Evolutionary conservation across 169 alveolate species (phyloP).

Genomic region (Cryptosporidium felis): DNA sequence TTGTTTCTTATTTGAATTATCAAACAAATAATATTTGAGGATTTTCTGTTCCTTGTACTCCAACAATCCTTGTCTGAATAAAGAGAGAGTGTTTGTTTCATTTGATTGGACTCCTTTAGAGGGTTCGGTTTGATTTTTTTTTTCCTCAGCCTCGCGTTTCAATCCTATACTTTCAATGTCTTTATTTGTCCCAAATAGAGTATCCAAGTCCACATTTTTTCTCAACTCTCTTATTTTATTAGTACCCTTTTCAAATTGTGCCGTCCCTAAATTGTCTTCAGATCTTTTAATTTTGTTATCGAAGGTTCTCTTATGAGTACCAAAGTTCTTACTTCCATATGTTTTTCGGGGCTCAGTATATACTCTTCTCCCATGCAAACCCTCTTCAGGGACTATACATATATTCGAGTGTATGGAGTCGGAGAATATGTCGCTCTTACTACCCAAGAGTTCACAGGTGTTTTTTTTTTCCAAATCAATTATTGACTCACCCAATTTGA

Average conservation of each 20-base stretch:
- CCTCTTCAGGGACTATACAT: slow-evolving; percentile 51
- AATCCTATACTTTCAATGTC: neutral
- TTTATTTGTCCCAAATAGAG: slow-evolving; percentile 6
- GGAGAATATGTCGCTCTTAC: neutral
- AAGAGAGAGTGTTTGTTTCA: neutral
- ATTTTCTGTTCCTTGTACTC: slow-evolving; percentile 2
- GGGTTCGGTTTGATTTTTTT: neutral
- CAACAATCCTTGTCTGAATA: slow-evolving; percentile 9
- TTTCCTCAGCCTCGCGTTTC: neutral
- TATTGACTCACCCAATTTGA: slow-evolving; percentile 12
- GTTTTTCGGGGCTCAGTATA: too few species aligned
- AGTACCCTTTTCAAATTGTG: neutral
- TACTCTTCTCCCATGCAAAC: slow-evolving; percentile 29
- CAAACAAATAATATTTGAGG: slow-evolving; percentile 9
- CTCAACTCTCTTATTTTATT: neutral
- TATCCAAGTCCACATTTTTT: slow-evolving; percentile 3
- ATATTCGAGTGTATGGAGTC: neutral
- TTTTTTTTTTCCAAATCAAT: neutral
- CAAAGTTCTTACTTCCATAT: neutral
- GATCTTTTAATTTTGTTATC: neutral
- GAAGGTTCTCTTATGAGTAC: neutral
- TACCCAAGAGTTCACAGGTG: slow-evolving; percentile 7
- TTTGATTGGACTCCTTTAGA: neutral
- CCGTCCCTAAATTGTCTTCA: neutral
- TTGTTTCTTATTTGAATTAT: neutral